phyloP scores from a whole-genome alignment of 1,139 yeast genomes.

The Yamadazyma diddensiae region DNA sequence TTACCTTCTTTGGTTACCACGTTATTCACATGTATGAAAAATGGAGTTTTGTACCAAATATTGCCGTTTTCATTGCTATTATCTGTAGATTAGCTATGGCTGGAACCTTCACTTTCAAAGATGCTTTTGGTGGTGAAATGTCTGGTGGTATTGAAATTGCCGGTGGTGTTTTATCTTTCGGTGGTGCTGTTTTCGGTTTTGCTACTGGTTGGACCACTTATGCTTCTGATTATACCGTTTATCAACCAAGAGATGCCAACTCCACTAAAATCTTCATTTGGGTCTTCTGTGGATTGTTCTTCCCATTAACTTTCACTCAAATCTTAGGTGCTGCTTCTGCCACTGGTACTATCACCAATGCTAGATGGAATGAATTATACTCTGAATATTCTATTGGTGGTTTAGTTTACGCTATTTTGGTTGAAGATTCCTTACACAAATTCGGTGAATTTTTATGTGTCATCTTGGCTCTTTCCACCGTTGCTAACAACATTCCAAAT shows the following conservation, averaged over 20 bases:
- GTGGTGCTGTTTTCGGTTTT: slow-evolving; percentile 82
- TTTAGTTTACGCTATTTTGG: slow-evolving; percentile 71
- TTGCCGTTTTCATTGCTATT: slow-evolving; percentile 67
- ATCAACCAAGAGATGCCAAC: slow-evolving; percentile 65
- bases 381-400: slow-evolving; percentile 70
- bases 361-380: slow-evolving; percentile 53
- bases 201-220: slow-evolving; percentile 96
- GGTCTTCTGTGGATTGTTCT: slow-evolving; percentile 58
- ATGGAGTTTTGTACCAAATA: slow-evolving; percentile 86
- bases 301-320: slow-evolving; percentile 72
- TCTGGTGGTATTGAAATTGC: slow-evolving; percentile 60
- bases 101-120: slow-evolving; percentile 46
- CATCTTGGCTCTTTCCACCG: slow-evolving; percentile 73
- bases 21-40: slow-evolving; percentile 81
- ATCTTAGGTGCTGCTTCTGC: slow-evolving; percentile 87
- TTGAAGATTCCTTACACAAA: slow-evolving; percentile 75
- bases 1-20: slow-evolving; percentile 84
- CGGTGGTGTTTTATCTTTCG: slow-evolving; percentile 77
- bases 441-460: slow-evolving; percentile 92
- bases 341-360: slow-evolving; percentile 52
- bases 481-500: slow-evolving; percentile 89
- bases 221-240: slow-evolving; percentile 90
- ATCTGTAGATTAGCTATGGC: slow-evolving; percentile 74
- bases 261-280: slow-evolving; percentile 58
- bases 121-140: slow-evolving; percentile 31